phyloP scores from a whole-genome alignment of 2,329 filamentous ascomycete species.

The Epichloe gansuensis region DNA sequence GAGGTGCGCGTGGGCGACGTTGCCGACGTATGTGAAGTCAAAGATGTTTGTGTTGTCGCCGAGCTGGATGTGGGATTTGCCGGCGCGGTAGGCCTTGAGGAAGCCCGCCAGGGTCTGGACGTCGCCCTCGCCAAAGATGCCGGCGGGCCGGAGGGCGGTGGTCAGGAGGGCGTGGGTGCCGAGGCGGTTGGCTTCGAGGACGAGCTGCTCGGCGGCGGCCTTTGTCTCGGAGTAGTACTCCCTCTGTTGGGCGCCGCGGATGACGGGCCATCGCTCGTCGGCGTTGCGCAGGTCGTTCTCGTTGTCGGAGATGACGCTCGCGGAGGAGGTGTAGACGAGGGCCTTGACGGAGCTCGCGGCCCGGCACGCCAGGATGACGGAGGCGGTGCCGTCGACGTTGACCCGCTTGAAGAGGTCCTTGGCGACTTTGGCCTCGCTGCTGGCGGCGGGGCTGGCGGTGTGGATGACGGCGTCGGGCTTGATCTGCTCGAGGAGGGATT shows the following conservation, averaged over 20 bases:
- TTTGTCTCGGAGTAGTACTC: constrained; percentile 78
- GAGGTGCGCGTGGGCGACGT: constrained; percentile 64
- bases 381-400: constrained; percentile 77
- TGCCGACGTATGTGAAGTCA: constrained; percentile 53
- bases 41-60: constrained; percentile 56
- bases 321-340: constrained; percentile 84
- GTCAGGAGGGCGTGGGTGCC: constrained; percentile 52
- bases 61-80: constrained; percentile 66
- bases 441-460: constrained; percentile 62
- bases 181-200: constrained; percentile 61
- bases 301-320: constrained; percentile 79
- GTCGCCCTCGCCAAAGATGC: constrained; percentile 87
- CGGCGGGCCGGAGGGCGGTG: constrained; percentile 70
- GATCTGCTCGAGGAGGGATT: constrained; percentile 50
- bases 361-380: constrained; percentile 63
- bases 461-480: constrained; percentile 81
- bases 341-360: constrained; percentile 48
- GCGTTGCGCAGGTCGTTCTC: constrained; percentile 68
- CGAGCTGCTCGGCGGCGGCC: constrained; percentile 71
- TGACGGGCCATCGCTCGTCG: constrained; percentile 69
- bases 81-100: constrained; percentile 55
- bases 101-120: constrained; percentile 62
- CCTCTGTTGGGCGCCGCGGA: constrained; percentile 56
- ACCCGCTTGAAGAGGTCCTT: constrained; percentile 62
- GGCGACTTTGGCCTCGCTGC: constrained; percentile 38